Base-by-base conservation (phyloP, 2,329 filamentous ascomycete genomes). In the Monilinia polystroma region DNA sequence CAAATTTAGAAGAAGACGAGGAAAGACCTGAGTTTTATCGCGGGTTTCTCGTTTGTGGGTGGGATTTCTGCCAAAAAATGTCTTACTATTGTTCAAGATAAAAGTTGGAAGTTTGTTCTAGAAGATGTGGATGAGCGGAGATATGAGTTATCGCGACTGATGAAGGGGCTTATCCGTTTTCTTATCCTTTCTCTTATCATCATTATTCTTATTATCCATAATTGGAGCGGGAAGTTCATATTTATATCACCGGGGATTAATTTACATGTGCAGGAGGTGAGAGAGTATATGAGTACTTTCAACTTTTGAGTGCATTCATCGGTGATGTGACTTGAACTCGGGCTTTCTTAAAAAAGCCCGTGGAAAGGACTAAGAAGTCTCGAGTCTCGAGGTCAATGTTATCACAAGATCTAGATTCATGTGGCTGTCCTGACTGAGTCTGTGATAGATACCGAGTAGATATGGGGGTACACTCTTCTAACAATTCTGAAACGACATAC, bases 401-500 rank as follows among this genome's bases (percentile, higher is more conserved):
- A 60, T 60, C 57, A 60, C 57, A 49, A 60, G 57, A 60, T 60
- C 57, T 60, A 35, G 18, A 35, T 60, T 49, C 43, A 49, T 60
- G 20, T 59, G 43, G 57, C 29, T 59, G 18, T 11, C 26, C 41
- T 32, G 41, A 11, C 18, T 41, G 41, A 23, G 38, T 35, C 32
- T 35, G 32, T 35, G 32, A 35, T 23, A 58, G 6, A 45, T 45
- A 58, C 41, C 23, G 56, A 43, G 56, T 45, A 58, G 43, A 59
- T 49, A 49, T 59, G 41, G 43, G 43, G 56, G 56, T 47, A 59
- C 26, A 23, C 43, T 35, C 12, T 43, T 23, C 35, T 8, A 35
- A 23, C 47, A 3, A 51, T 3, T 51, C 47, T 60, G 57, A 60
- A 49, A 60, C 57, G 29, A 16, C 29, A 60, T 59, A 35, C 32